Conservation (phyloP, 257 asterid genomes). For the Voacanga thouarsii region DNA sequence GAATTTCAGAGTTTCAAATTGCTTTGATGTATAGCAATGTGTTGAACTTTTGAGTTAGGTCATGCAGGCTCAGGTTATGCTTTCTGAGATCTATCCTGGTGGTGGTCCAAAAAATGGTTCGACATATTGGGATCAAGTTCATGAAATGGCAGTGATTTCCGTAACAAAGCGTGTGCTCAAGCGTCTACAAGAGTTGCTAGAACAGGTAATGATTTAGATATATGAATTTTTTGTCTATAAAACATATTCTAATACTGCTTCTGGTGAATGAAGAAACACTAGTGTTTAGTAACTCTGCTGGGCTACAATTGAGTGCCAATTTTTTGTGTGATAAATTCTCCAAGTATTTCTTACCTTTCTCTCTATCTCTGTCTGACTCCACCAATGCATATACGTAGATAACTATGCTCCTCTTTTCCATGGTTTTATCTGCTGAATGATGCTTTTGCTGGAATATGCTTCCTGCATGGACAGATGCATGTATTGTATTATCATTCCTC, state of each 20-base stretch:
- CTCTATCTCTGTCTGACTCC: not conserved
- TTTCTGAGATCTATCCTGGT: constrained; percentile 95
- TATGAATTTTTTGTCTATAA: not conserved
- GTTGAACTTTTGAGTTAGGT: constrained; percentile 20
- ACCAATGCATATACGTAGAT: not conserved
- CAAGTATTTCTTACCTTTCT: too few species aligned
- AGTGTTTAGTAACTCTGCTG: not conserved
- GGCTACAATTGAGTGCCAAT: not conserved
- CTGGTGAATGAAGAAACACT: not conserved
- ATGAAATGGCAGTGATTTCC: constrained; percentile 75
- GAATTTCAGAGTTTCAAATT: not conserved
- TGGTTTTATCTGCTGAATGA: not conserved
- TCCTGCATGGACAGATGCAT: not conserved
- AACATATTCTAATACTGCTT: not conserved
- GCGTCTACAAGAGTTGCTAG: constrained; percentile 68
- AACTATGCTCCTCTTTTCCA: not conserved
- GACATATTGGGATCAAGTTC: constrained; percentile 95
- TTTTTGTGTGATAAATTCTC: not conserved
- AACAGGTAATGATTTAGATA: constrained; percentile 54
- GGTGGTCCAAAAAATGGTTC: constrained; percentile 78
- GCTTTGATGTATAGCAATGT: not conserved
- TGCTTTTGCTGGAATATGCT: not conserved
- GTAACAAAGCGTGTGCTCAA: constrained; percentile 74
- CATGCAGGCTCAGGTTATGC: constrained; percentile 84
- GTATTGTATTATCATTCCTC: too few species aligned